Evolutionary conservation across 768 basidiomycete genomes (phyloP), one percentile per base, ranked within the genome.

Genomic region (Trametopsis cervina): DNA sequence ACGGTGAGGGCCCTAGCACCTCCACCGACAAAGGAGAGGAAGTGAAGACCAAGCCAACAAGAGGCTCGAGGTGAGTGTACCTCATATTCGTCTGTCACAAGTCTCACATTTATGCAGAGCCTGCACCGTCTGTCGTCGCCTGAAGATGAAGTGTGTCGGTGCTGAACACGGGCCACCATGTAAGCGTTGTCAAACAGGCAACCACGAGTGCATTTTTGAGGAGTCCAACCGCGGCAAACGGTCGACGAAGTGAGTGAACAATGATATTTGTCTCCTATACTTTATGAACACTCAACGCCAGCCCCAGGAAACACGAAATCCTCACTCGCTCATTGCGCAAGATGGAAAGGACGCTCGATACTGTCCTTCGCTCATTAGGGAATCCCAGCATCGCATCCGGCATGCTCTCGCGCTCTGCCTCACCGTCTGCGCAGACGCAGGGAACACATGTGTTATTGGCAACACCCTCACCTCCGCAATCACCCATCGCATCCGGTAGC

Each of bases 161-260:
- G 90, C 88, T 2, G 92, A 93, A 63, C 78, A 91, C 35, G 92
- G 91, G 0, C 87, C 87, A 0, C 89, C 92, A 0, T 96, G 92
- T 70, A 94, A 92, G 60, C 83, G 92, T 18, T 96, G 92, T 58
- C 66, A 69, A 40, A 60, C 80, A 0, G 84, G 87, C 17, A 79
- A 79, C 55, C 87, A 94, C 59, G 90, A 95, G 57, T 99, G 96
- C 60, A 79, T 96, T 38, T 98, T 99, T 54, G 93, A 98, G 68
- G 95, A 97, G 63, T 91, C 88, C 1, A 94, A 97, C 63, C 78
- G 96, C 41, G 96, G 96, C 36, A 95, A 94, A 64, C 81, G 89
- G 10, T 80, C 86, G 18, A 77, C 85, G 46, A 90, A 89, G 89
- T 89, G 66, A 54, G 76, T 57, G 18, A 44, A 18, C 41, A 18